A percentile compares a stretch with the other conserved stretches of the same genome.
Evolutionary conservation across 177 flowering plant genomes (phyloP).

Genomic region (Vitis hybrid): DNA sequence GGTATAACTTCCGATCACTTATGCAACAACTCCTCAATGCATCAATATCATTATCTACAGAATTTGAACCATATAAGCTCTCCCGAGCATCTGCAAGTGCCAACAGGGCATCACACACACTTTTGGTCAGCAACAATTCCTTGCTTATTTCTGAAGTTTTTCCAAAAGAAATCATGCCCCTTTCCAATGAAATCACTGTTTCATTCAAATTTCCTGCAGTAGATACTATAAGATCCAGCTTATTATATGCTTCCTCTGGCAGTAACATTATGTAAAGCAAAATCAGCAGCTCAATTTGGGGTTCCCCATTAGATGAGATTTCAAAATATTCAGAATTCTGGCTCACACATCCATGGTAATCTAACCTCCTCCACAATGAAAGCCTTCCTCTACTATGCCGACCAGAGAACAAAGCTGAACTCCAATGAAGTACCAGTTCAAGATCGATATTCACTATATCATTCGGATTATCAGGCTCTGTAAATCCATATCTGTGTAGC

Average conservation of each 20-base stretch:
- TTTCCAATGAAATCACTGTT: constrained; percentile 22
- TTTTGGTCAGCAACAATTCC: constrained; percentile 47
- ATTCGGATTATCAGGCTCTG: constrained; percentile 73
- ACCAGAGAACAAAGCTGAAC: constrained; percentile 48
- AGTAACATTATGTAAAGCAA: constrained; percentile 61
- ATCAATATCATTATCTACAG: constrained; percentile 57
- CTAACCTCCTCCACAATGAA: constrained; percentile 75
- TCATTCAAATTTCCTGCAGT: constrained; percentile 19
- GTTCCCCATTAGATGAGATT: constrained; percentile 72
- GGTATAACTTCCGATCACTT: constrained; percentile 55
- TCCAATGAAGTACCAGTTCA: constrained; percentile 62
- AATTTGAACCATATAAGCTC: constrained; percentile 48
- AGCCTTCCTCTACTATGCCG: constrained; percentile 68
- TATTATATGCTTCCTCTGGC: constrained; percentile 51
- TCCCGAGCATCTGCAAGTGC: constrained; percentile 77
- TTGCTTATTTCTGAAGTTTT: constrained; percentile 27
- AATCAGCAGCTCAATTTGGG: constrained; percentile 71
- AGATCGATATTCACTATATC: constrained; percentile 84
- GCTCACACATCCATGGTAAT: constrained; percentile 55
- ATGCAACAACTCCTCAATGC: constrained; percentile 31
- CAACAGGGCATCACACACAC: constrained; percentile 57
- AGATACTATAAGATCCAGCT: constrained; percentile 44
- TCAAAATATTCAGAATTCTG: constrained; percentile 86
- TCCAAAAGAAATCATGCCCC: constrained; percentile 9
- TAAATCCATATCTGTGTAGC: constrained; percentile 96